phyloP scores from a whole-genome alignment of 345 rosid genomes.

The Anastatica hierochuntica region DNA sequence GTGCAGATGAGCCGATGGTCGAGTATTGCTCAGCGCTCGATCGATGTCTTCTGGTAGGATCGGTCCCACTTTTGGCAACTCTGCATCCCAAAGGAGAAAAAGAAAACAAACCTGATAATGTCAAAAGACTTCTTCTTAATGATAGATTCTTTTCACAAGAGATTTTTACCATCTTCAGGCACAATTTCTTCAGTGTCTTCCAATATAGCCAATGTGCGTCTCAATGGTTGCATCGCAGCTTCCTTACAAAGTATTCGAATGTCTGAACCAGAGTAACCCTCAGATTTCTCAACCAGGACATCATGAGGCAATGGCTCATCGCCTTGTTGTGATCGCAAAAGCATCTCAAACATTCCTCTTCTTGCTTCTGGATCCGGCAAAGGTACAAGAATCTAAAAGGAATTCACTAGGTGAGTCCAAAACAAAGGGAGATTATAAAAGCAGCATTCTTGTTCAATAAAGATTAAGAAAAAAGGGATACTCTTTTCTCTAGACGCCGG shows the following conservation, averaged over 20 bases:
- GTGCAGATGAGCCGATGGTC: constrained; percentile 92
- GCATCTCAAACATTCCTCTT: constrained; percentile 84
- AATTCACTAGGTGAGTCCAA: constrained; percentile 27
- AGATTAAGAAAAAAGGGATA: constrained; percentile 56
- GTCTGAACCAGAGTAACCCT: constrained; percentile 93
- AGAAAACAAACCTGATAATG: background rate
- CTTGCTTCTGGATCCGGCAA: constrained; percentile 95
- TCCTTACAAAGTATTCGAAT: constrained; percentile 83
- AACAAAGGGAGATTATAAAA: constrained; percentile 12
- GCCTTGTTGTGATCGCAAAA: constrained; percentile 41
- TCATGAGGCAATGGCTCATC: constrained; percentile 69
- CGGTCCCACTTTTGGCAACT: constrained; percentile 75
- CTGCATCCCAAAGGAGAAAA: constrained; percentile 29
- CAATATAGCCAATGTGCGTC: constrained; percentile 60
- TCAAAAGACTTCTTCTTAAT: constrained; percentile 1
- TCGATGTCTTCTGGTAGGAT: constrained; percentile 58
- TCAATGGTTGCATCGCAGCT: constrained; percentile 89
- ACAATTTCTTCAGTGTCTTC: constrained; percentile 51
- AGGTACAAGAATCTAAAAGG: constrained; percentile 79
- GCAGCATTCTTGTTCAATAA: background rate
- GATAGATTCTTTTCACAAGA: background rate
- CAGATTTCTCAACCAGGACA: constrained; percentile 58
- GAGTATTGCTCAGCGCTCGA: constrained; percentile 68
- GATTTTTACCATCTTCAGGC: constrained; percentile 78
- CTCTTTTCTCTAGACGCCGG: constrained; percentile 92